Evolutionary conservation across 192 early-diverging fungal genomes (phyloP).

Genomic region (Neocallimastix lanati): DNA sequence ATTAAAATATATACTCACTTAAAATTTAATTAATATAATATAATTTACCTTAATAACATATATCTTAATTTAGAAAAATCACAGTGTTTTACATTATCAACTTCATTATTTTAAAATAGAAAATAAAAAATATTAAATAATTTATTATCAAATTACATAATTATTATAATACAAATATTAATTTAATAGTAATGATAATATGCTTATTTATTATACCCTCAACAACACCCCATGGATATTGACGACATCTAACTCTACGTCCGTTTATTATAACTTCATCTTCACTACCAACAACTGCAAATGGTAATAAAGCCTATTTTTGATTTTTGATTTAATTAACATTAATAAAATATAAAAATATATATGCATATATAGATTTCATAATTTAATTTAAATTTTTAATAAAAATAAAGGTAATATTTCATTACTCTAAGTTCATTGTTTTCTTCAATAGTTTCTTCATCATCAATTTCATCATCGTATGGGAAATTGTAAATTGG

Average conservation of each 20-base stretch:
- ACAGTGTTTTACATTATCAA: slow-evolving; percentile 43
- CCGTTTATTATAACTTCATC: slow-evolving; percentile 32
- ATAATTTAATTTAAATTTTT: too few relatives aligned
- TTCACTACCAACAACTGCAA: slow-evolving; percentile 37
- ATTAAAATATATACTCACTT: too few relatives aligned
- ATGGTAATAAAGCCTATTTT: slow-evolving; percentile 26
- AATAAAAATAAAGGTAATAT: too few relatives aligned
- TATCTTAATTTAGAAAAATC: slow-evolving; percentile 44
- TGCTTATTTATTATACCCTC: slow-evolving; percentile 11
- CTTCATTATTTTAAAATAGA: too few relatives aligned
- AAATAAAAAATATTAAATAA: too few relatives aligned
- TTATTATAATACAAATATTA: too few relatives aligned
- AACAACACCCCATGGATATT: slow-evolving; percentile 39
- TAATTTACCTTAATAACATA: slow-evolving; percentile 20
- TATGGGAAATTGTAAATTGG: slow-evolving; percentile 97
- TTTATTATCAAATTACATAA: too few relatives aligned
- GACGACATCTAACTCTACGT: slow-evolving; percentile 32
- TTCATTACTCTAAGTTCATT: slow-evolving; percentile 67
- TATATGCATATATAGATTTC: too few relatives aligned
- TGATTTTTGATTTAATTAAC: too few relatives aligned
- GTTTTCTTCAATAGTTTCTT: slow-evolving; percentile 97
- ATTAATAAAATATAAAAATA: too few relatives aligned
- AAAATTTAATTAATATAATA: too few relatives aligned
- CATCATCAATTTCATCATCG: slow-evolving; percentile 90
- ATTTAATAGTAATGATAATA: too few relatives aligned